Base-by-base conservation (phyloP, 2,329 filamentous ascomycete genomes). In the Fusarium tricinctum region DNA sequence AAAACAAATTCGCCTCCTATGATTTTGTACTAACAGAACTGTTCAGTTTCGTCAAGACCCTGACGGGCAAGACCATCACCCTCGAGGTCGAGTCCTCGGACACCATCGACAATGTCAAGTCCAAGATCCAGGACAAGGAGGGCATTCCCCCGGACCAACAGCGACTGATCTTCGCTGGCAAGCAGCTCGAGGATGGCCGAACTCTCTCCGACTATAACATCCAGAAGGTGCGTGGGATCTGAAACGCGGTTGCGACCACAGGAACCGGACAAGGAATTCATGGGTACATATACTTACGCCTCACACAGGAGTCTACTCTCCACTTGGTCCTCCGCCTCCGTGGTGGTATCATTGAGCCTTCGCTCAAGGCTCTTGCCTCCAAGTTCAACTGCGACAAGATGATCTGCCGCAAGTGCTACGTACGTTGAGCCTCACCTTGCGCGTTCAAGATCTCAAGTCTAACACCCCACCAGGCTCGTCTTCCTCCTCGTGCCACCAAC, bases 351-450 rank as follows among this genome's bases (percentile, higher is more conserved):
- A 97, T 97, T 80, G 95, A 98, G 90, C 96, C 96, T 78, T 97
- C 94, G 79, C 91, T 98, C 79, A 98, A 98, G 91, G 95, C 93
- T 76, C 91, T 98, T 73, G 95, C 95, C 81, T 94, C 91, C 88
- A 97, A 97, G 90, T 98, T 97, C 91, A 98, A 99, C 92, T 98
- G 95, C 92, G 96, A 98, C 77, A 97, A 97, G 92, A 95, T 95
- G 92, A 97, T 98, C 86, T 98, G 96, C 93, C 95, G 96, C 89
- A 98, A 99, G 92, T 99, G 96, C 92, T 98, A 98, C 86, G 93
- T 96, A 91, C 78, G 92, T 90, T 42, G 13, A 54, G 12, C 30
- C 20, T 38, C 32, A 12, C 15, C 23, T 58, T 12, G 17, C 19
- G n/a, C 46, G n/a, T 20, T 20, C 22, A 45, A 13, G 44, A 43